phyloP scores from a whole-genome alignment of 2,329 filamentous ascomycete species.

The Aspergillus sp. region DNA sequence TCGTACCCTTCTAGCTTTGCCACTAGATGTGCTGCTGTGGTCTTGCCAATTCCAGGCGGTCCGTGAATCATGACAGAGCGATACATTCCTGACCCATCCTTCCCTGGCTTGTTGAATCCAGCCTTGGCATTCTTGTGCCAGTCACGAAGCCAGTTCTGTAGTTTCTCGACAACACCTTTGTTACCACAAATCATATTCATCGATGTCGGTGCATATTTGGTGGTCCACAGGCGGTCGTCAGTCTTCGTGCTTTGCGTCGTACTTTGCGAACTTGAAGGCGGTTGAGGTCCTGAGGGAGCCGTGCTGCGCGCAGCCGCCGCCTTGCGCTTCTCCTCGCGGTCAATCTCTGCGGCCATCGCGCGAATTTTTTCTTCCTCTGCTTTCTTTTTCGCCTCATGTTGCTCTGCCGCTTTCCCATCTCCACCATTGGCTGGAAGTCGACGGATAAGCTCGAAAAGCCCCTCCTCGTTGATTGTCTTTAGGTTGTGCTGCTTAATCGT shows the following conservation, averaged over 20 bases:
- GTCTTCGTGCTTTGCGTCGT: slow-evolving; percentile 48
- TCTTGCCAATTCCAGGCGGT: slow-evolving; percentile 95
- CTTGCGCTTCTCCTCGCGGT: slow-evolving; percentile 68
- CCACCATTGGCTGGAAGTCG: slow-evolving; percentile 83
- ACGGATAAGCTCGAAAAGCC: slow-evolving; percentile 82
- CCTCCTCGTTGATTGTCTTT: slow-evolving; percentile 93
- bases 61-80: slow-evolving; percentile 95
- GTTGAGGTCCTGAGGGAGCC: slow-evolving; percentile 50
- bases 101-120: slow-evolving; percentile 77
- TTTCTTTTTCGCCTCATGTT: slow-evolving; percentile 79
- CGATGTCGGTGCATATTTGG: slow-evolving; percentile 87
- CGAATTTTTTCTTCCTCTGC: slow-evolving; percentile 81
- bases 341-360: slow-evolving; percentile 80
- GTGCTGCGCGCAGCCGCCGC: slow-evolving; percentile 35
- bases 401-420: slow-evolving; percentile 81
- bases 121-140: slow-evolving; percentile 79
- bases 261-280: slow-evolving; percentile 38
- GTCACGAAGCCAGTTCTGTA: slow-evolving; percentile 81
- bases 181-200: slow-evolving; percentile 93
- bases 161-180: slow-evolving; percentile 83
- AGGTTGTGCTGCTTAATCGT: slow-evolving; percentile 79
- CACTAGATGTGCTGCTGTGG: slow-evolving; percentile 91
- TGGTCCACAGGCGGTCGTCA: slow-evolving; percentile 79
- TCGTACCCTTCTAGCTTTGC: slow-evolving; percentile 93
- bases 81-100: slow-evolving; percentile 79